Evolutionary conservation across 495 filamentous ascomycete genomes (phyloP).

Genomic region (Aspergillus panamensis): DNA sequence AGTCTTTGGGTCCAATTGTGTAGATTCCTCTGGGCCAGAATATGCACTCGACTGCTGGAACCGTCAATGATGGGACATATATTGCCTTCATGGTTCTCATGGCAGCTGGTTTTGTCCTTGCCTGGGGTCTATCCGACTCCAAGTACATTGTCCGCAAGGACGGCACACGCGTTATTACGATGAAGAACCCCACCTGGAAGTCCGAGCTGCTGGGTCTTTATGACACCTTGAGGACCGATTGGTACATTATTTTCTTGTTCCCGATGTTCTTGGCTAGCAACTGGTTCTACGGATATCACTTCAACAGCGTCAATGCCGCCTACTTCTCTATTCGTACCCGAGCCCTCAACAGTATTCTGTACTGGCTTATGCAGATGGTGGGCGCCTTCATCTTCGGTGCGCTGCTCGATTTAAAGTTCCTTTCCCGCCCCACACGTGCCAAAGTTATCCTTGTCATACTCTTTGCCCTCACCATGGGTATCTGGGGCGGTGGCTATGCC

Average conservation of each 20-base stretch:
- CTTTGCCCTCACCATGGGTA: constrained; percentile 68
- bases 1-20: neutral
- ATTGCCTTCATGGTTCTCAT: constrained; percentile 88
- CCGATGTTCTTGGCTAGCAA: constrained; percentile 69
- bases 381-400: constrained; percentile 77
- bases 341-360: constrained; percentile 78
- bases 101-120: constrained; percentile 67
- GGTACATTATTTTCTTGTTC: constrained; percentile 81
- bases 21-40: constrained; percentile 78
- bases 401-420: constrained; percentile 60
- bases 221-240: constrained; percentile 66
- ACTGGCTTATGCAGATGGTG: constrained; percentile 85
- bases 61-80: constrained; percentile 82
- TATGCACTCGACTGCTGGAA: constrained; percentile 56
- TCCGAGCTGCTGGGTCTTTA: constrained; percentile 76
- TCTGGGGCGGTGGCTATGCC: constrained; percentile 87
- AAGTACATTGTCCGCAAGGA: constrained; percentile 74
- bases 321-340: constrained; percentile 81
- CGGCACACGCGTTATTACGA: constrained; percentile 76
- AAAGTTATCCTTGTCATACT: constrained; percentile 64
- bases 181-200: constrained; percentile 80
- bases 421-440: constrained; percentile 71
- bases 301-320: constrained; percentile 53
- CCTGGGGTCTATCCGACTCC: constrained; percentile 71
- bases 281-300: constrained; percentile 52